Evolutionary conservation across 345 rosid species (phyloP).

Genomic region (Citrus medica): DNA sequence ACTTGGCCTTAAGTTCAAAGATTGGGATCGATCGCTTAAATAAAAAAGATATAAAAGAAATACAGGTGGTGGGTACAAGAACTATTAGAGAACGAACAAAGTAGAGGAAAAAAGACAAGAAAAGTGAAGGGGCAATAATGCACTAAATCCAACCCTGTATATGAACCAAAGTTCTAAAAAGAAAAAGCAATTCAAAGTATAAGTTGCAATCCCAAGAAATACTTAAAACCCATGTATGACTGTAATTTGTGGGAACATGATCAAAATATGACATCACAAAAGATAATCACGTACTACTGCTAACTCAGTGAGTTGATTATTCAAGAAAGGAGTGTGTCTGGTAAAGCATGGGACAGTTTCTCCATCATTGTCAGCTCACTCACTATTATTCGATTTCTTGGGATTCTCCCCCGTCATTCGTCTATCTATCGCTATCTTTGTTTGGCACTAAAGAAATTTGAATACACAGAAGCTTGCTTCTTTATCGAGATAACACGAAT

Average conservation of each 20-base stretch:
- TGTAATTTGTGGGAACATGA: not conserved
- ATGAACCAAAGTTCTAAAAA: conserved; percentile 18
- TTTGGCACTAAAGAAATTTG: conserved; percentile 10
- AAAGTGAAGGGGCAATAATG: conserved; percentile 13
- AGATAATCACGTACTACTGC: conserved; percentile 40
- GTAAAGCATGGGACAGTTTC: conserved; percentile 69
- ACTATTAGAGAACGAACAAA: conserved; percentile 19
- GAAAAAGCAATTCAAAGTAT: conserved; percentile 18
- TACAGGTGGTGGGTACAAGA: not conserved
- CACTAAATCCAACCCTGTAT: conserved; percentile 1
- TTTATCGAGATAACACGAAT: conserved; percentile 11
- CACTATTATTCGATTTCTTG: conserved; percentile 24
- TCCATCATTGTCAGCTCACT: conserved; percentile 33
- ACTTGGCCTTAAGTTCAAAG: conserved; percentile 3
- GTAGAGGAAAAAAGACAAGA: conserved; percentile 6
- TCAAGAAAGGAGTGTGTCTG: conserved; percentile 28
- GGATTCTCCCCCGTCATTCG: conserved; percentile 27
- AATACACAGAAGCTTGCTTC: conserved; percentile 1
- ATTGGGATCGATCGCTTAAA: not conserved
- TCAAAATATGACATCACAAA: conserved; percentile 43
- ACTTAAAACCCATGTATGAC: conserved; percentile 10
- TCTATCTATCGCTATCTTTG: conserved; percentile 22
- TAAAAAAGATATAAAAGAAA: not conserved
- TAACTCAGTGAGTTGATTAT: conserved; percentile 10
- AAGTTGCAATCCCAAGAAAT: conserved; percentile 48